phyloP scores from a whole-genome alignment of 495 filamentous ascomycete genomes.

The Amniculicola lignicola region DNA sequence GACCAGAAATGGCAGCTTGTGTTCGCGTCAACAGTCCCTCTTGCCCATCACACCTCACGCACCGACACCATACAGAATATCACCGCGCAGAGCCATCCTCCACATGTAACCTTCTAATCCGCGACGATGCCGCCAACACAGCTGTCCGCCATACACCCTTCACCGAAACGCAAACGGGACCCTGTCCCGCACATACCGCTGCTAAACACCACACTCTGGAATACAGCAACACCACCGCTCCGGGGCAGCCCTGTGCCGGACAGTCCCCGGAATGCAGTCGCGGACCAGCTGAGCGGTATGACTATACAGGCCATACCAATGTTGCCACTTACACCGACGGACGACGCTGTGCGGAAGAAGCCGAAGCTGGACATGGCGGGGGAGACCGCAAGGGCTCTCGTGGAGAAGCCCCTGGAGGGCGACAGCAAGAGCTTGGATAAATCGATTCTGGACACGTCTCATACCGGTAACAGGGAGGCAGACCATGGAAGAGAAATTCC shows the following conservation, averaged over 20 bases:
- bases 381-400: no score
- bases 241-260: constrained; percentile 19
- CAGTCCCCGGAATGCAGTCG: constrained; percentile 30
- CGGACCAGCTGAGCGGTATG: constrained; percentile 31
- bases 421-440: no score
- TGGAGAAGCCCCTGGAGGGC: no score
- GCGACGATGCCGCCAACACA: constrained; percentile 21
- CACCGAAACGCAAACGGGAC: constrained; percentile 36
- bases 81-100: not conserved
- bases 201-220: constrained; percentile 19
- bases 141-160: constrained; percentile 21
- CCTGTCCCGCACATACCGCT: constrained; percentile 18
- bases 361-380: constrained; percentile 21
- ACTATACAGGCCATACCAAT: constrained; percentile 17
- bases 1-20: constrained; percentile 8
- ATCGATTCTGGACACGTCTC: no score
- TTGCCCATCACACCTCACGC: constrained; percentile 1
- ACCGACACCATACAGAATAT: not conserved
- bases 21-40: not conserved
- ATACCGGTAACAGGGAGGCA: not conserved
- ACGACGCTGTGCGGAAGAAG: constrained; percentile 27
- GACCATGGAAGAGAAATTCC: constrained; percentile 9
- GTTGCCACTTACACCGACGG: constrained; percentile 19
- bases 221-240: constrained; percentile 9
- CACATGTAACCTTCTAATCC: constrained; percentile 2